A percentile compares a stretch with the other conserved stretches of the same genome.
These are phyloP conservation scores for Pelagomonas calceolata DNA, from an alignment of 108 stramenopile genomes.

Conservation along the genomic window DNA sequence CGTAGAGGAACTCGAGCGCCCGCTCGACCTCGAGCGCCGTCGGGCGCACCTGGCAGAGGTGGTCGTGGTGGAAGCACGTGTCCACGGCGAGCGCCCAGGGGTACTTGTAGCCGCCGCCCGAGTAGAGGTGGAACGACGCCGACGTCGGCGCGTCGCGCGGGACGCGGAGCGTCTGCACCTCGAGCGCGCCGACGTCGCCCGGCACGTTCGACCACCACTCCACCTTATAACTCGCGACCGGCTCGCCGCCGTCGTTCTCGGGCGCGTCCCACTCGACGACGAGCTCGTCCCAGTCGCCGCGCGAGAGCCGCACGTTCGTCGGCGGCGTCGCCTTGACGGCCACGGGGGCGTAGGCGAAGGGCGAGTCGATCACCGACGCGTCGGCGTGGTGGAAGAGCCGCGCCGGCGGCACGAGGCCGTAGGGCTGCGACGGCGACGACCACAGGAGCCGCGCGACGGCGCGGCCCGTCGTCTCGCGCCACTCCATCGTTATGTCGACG, in stretches of 20 bases:
- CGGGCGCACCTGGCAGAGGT: background rate
- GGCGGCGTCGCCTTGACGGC: conserved; percentile 46
- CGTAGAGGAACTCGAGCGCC: conserved; percentile 30
- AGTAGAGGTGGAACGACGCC: conserved; percentile 18
- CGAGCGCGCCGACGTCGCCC: conserved; percentile 27
- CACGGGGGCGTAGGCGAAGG: conserved; percentile 32
- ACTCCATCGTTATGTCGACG: conserved; percentile 44
- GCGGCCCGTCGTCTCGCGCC: conserved; percentile 46
- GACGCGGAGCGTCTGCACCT: conserved; percentile 35
- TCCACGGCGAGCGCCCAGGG: conserved; percentile 14
- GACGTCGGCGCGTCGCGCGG: conserved; percentile 14
- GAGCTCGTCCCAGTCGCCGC: conserved; percentile 40
- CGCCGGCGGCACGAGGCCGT: conserved; percentile 33
- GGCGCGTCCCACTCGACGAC: conserved; percentile 45
- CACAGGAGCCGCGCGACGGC: conserved; percentile 42
- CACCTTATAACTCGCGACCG: conserved; percentile 43
- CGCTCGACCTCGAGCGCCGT: conserved; percentile 27
- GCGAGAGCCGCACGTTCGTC: conserved; percentile 22
- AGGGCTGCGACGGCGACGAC: conserved; percentile 47
- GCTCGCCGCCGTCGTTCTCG: conserved; percentile 50
- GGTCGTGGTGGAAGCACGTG: background rate
- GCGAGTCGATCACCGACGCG: conserved; percentile 33
- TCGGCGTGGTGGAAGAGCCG: conserved; percentile 35
- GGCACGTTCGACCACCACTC: conserved; percentile 35
- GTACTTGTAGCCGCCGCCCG: conserved; percentile 8